phyloP scores from a whole-genome alignment of 768 basidiomycete species.

The Termitomyces sp. region DNA sequence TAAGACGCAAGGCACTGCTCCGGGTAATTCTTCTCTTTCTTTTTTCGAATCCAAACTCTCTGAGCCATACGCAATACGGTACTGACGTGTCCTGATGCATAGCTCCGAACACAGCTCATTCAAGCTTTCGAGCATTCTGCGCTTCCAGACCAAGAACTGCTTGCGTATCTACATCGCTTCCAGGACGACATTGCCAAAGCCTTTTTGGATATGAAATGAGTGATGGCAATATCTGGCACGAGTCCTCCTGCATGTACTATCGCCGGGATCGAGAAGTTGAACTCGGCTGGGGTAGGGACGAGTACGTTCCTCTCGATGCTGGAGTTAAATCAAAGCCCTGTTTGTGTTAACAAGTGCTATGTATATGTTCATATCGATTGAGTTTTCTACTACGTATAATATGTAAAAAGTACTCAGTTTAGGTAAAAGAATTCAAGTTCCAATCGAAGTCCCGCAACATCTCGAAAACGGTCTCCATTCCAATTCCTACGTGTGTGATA shows the following conservation, averaged over 20 bases:
- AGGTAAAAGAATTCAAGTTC: too few species aligned
- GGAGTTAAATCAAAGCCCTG: neutral
- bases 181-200: slow-evolving; percentile 68
- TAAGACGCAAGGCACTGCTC: slow-evolving; percentile 65
- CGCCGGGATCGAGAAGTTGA: neutral
- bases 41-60: neutral
- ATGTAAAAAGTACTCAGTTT: too few species aligned
- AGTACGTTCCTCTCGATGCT: neutral
- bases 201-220: slow-evolving; percentile 23
- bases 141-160: slow-evolving; percentile 67
- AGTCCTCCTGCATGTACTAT: neutral
- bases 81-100: neutral
- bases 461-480: too few species aligned
- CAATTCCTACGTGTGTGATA: too few species aligned
- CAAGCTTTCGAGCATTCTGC: slow-evolving; percentile 73
- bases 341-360: neutral
- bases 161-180: slow-evolving; percentile 60
- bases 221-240: neutral
- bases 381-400: neutral
- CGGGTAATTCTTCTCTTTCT: slow-evolving; percentile 38
- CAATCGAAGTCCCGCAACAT: too few species aligned
- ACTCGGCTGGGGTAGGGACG: too few species aligned
- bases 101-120: slow-evolving; percentile 72
- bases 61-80: neutral
- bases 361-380: too few species aligned